Evolutionary conservation across 2,329 filamentous ascomycete species (phyloP), one percentile per base, ranked within the genome.

Genomic region (Fusarium torreyae): DNA sequence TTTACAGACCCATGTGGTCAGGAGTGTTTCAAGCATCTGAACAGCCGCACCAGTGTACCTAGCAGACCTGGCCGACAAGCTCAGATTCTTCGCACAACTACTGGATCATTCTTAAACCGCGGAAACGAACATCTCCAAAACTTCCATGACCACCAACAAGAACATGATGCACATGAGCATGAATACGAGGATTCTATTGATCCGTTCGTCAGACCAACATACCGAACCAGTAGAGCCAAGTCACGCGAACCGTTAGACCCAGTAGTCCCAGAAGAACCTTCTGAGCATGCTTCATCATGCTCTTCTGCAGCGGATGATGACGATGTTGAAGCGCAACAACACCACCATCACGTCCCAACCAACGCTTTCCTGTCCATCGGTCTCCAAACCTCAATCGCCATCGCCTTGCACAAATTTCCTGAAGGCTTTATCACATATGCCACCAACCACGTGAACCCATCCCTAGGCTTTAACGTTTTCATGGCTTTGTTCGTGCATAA

Each of bases 401-500:
- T 99, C 68, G 94, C 95, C 9, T 84, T 99, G 2, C 96, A 99
- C 83, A 99, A 99, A 78, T 91, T 98, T 36, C 96, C 96, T 2
- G 96, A 91, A 75, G 89, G 89, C 22, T 92, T 92, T 77, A 91
- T 99, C 72, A 98, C 95, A 1, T 99, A 97, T 78, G 95, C 96
- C 11, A 98, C 96, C 11, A 99, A 98, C 80, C 96, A 99, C 77
- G 95, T 94, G 14, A 98, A 94, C 77, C 94, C 96, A 0, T 85
- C 87, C 0, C 88, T 99, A 0, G 96, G 96, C 20, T 89, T 97
- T 79, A 92, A 93, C 53, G 94, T 99, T 56, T 99, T 99, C 81
- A 88, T 98, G 79, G 95, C 96, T 1, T 87, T 99, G 9, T 97
- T 97, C 77, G 95, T 99, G 62, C 96, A 99, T 85, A 99, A 98